Evolutionary conservation across 495 filamentous ascomycete genomes (phyloP), one percentile per base, ranked within the genome.

Genomic region (Neurospora sp.): DNA sequence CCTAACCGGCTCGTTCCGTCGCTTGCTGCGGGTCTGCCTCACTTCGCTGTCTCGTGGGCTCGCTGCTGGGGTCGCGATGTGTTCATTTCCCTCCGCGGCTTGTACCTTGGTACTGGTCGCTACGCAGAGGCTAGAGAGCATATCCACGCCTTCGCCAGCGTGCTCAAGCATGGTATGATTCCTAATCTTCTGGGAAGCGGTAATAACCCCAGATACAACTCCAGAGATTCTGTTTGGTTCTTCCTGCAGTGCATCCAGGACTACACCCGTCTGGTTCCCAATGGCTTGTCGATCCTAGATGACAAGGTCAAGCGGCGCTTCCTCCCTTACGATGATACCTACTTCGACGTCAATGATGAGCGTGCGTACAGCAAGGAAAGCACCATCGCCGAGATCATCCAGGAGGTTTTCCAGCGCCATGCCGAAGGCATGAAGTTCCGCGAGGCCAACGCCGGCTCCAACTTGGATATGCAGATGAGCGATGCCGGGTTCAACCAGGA

Each of bases 151-250:
- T 99, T 99, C 83, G 94, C 93, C 0, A 97, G 93, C 79, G 94
- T 99, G 10, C 85, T 99, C 69, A 98, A 98, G 84, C 96, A 99
- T 79, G 96, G 96, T 61, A 98, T 98, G 96, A 93, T 98, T 71
- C 96, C 96, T 14, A 99, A 99, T 76, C 86, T 99, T 12, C 87
- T 99, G 20, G 89, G 92, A 74, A 91, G 91, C 75, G 94, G 96
- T 20, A 92, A 91, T 48, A 85, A 88, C n/a, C 96, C 96, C 3
- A 86, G 96, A n/a, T 99, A 98, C 82, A 99, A 99, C 78, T 93
- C 95, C 44, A 87, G 96, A 68, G 96, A 99, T 78, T 96, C 95
- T 0, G 89, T 98, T 45, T 99, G 96, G 96, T 99, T 98, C 86
- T 94, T 95, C 84, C 80, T 98, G 70, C 95, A 98, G 79, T 90